Evolutionary conservation across 1,284 basidiomycete genomes (phyloP), one percentile per base, ranked within the genome.

Genomic region (Trametes hirsuta): DNA sequence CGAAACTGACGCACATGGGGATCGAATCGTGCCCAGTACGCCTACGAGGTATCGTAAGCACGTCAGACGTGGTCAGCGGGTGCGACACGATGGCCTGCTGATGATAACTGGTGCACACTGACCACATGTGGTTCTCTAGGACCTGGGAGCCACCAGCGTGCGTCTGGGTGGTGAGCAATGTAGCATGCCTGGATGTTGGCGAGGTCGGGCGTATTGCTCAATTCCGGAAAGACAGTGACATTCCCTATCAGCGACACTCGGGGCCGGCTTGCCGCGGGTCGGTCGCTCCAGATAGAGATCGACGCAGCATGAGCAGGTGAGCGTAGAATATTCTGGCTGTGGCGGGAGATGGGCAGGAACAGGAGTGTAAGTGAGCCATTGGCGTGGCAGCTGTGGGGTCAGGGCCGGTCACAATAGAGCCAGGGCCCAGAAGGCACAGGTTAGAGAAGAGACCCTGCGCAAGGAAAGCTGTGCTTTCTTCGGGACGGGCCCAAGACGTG

Each of bases 291-390:
- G 35, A 87, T 72, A 10, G 85, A 83, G 64, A 88, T 80, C 3
- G 84, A 84, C 15, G 84, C 85, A 18, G 76, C 66, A 56, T 80
- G 79, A 4, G 69, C 63, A 24, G 75, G 69, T 15, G 80, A 76
- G 24, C 72, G 72, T 6, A 84, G 67, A 55, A 89, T 80, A 70
- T 89, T 89, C 65, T 77, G 77, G 60, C 79, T 81, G 63, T 85
- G 83, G 34, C 81, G 79, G 18, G 85, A 86, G 66, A 88, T 86
- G 14, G 87, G 87, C 65, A 89, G 76, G 64, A 87, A 79, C 44
- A 88, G 75, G 50, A 88, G 79, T 0, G 84, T 80, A 51, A 89
- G 75, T 4, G 84, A 85, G n/a, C 85, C 84, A 65, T 86, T 82
- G 11, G 74, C 62, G 68, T 83, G 77, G 69, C 86, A 88, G 59